phyloP scores from a whole-genome alignment of 306 rosid species.

The Casuarina glauca region DNA sequence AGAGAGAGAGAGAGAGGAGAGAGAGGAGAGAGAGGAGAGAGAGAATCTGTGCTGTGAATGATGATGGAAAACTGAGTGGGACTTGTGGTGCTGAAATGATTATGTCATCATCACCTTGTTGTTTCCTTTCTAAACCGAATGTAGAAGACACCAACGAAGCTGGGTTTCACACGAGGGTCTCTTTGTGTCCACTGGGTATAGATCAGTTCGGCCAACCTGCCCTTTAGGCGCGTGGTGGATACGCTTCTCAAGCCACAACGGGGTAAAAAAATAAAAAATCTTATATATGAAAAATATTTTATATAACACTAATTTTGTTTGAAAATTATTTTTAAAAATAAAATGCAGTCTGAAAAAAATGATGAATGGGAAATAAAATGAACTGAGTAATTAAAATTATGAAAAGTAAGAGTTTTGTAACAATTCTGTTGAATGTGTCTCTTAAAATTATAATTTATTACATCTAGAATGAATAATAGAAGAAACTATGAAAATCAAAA shows the following conservation, averaged over 20 bases:
- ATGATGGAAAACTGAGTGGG: slow-evolving; percentile 24
- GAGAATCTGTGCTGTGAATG: slow-evolving; percentile 21
- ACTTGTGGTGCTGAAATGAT: slow-evolving; percentile 30
- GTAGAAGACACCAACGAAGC: slow-evolving; percentile 34
- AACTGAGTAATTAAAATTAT: too few relatives aligned
- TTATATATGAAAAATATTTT: too few relatives aligned
- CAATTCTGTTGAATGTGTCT: too few relatives aligned
- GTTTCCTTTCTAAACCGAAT: slow-evolving; percentile 44
- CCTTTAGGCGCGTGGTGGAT: slow-evolving; percentile 1
- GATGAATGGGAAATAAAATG: too few relatives aligned
- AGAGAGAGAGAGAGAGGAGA: slow-evolving; percentile 19
- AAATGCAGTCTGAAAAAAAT: too few relatives aligned
- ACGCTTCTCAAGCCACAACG: not conserved
- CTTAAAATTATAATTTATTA: too few relatives aligned
- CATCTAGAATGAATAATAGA: too few relatives aligned
- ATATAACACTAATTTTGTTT: too few relatives aligned
- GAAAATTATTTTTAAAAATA: too few relatives aligned
- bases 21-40: slow-evolving; percentile 23
- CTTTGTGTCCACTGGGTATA: not conserved
- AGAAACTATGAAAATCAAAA: too few relatives aligned
- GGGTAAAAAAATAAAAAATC: not conserved
- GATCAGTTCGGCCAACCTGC: not conserved
- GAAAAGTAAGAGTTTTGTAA: too few relatives aligned
- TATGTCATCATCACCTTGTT: slow-evolving; percentile 61
- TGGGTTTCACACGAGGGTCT: slow-evolving; percentile 17